Percentiles rank a stretch among this genome's conserved stretches.
Evolutionary conservation across 208 protist genomes (phyloP).

Genomic region (Leptomonas seymouri): DNA sequence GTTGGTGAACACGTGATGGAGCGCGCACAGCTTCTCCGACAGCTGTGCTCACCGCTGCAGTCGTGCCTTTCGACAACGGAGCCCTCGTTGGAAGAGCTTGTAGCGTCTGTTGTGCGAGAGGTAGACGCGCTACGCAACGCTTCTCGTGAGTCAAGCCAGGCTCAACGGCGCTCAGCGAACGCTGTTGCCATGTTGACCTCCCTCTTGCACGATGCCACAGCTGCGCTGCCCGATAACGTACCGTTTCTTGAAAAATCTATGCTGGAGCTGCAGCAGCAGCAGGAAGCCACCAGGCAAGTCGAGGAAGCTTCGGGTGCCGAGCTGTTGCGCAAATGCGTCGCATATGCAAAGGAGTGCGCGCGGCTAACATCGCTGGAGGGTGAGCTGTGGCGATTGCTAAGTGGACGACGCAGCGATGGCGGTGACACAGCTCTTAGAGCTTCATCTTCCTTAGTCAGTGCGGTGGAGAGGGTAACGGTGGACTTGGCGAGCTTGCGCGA

Average conservation of each 20-base stretch:
- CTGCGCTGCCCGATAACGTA: slow-evolving; percentile 5
- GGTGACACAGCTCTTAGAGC: background rate
- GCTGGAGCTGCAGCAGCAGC: background rate
- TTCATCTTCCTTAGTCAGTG: background rate
- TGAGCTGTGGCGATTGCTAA: slow-evolving; percentile 10
- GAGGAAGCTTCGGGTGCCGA: background rate
- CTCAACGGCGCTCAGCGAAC: background rate
- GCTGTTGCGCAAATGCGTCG: slow-evolving; percentile 2
- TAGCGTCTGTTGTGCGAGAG: slow-evolving; percentile 8
- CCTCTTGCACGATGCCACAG: slow-evolving; percentile 1
- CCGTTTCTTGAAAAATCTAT: background rate
- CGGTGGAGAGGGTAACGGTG: background rate
- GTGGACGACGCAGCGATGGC: background rate
- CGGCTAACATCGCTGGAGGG: slow-evolving; percentile 8
- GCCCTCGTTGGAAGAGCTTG: background rate
- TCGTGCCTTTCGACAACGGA: slow-evolving; percentile 12
- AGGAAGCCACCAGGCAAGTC: background rate
- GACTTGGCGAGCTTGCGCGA: background rate
- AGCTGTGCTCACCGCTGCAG: slow-evolving; percentile 6
- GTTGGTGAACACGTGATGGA: background rate
- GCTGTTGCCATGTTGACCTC: background rate
- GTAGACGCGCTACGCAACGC: background rate
- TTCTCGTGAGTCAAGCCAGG: background rate
- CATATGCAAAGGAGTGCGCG: slow-evolving; percentile 21
- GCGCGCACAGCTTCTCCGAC: background rate